phyloP scores from a whole-genome alignment of 1,139 yeast species.

The Dujonia santamariae region DNA sequence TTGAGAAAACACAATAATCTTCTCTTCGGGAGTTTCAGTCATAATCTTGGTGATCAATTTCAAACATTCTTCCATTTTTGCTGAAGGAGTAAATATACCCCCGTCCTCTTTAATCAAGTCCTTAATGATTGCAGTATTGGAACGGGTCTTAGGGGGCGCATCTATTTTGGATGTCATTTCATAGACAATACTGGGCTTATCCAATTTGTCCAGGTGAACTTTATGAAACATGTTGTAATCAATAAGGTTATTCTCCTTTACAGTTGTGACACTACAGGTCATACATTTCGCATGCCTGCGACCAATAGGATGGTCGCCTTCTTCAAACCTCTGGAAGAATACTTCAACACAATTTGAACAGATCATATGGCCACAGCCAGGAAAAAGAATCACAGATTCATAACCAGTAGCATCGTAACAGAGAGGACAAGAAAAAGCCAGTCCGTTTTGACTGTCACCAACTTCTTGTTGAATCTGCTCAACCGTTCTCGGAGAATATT shows the following conservation, averaged over 20 bases:
- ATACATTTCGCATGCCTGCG: conserved; percentile 49
- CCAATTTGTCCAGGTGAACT: conserved; percentile 22
- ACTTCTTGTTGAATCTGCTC: conserved; percentile 9
- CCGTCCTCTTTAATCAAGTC: conserved; percentile 28
- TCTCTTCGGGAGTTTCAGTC: conserved; percentile 47
- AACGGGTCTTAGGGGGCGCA: conserved; percentile 41
- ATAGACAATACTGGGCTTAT: conserved; percentile 22
- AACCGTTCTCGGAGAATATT: conserved; percentile 14
- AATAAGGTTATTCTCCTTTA: conserved; percentile 42
- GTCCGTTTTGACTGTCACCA: not conserved
- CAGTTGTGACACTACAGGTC: conserved; percentile 33
- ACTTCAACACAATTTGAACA: conserved; percentile 60
- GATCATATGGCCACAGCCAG: conserved; percentile 68
- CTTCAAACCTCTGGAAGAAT: conserved; percentile 43
- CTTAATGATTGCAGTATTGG: conserved; percentile 18
- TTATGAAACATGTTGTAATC: conserved; percentile 53
- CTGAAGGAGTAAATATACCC: conserved; percentile 41
- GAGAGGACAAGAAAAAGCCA: conserved; percentile 55
- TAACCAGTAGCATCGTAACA: conserved; percentile 62
- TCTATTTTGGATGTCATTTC: conserved; percentile 66
- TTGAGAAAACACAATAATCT: conserved; percentile 78
- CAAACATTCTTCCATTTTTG: conserved; percentile 53
- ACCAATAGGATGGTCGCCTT: conserved; percentile 28
- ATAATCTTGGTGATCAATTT: conserved; percentile 43
- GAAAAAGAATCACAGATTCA: conserved; percentile 43